Evolutionary conservation across 2,329 filamentous ascomycete species (phyloP), one percentile per base, ranked within the genome.

Genomic region (Aurifilum marmelostoma): DNA sequence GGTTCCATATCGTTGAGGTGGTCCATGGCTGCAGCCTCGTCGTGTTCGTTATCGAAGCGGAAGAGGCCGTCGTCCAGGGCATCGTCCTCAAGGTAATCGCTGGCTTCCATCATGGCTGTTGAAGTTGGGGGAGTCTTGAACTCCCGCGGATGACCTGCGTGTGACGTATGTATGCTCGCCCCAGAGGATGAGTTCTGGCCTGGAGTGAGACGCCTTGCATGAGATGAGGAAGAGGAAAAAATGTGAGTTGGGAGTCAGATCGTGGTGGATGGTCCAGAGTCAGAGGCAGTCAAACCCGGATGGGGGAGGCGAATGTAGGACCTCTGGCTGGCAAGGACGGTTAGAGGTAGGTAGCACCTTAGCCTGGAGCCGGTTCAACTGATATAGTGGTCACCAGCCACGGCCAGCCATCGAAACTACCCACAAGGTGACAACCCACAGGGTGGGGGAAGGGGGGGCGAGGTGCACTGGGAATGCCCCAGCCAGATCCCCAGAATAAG

Each of bases 11-110:
- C 65, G 54, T 63, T 52, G 12, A 69, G 41, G 6, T 58, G 43
- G 34, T 43, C 67, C 60, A 69, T 50, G 34, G 66, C 66, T 18
- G 68, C 68, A 18, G 41, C 62, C 60, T 69, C 65, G 1, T 69
- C 68, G 32, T 69, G 65, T 14, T 69, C 68, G 34, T 67, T 63
- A 14, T 69, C 68, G 54, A 69, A 69, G 61, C n/a, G 68, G 29
- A 69, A 69, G 24, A 69, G 39, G 32, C 50, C 50, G 41, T 69
- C 68, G 29, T 69, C 59, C 59, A 62, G 59, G 34, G 37, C 59
- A 41, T 41, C 68, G 8, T 69, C 68, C 7, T 69, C 68, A 24
- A 62, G 54, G 56, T 69, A 69, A 24, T 67, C 68, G 21, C 62
- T 61, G 52, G 60, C 68, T 56, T 69, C 68, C 68, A 69, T 69